Evolutionary conservation across 495 filamentous ascomycete species (phyloP), one percentile per base, ranked within the genome.

Genomic region (Xylaria intraflava): DNA sequence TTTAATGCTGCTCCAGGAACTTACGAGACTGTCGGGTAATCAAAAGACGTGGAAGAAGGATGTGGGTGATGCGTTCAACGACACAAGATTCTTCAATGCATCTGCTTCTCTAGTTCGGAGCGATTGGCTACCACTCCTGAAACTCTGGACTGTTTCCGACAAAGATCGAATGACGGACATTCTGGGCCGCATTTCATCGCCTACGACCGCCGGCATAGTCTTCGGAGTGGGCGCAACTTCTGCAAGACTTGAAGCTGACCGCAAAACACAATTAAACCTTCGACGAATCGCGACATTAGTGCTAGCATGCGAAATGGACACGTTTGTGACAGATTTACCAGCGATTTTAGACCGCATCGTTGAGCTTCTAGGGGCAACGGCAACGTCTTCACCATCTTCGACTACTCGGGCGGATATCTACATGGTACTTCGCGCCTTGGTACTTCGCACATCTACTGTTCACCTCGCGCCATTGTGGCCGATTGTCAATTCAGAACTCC

Each of bases 201-300:
- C 93, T 8, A 89, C 89, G 14, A 87, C 93, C n/a, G 94, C 93
- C 0, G 94, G 93, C 14, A 95, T 97, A 50, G 89, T 99, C 66
- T 99, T 99, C 57, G 93, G 93, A 20, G 93, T 99, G 5, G 93
- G 93, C 46, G 94, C 93, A 6, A 91, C 87, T 30, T 92, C 91
- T 20, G 93, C 93, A n/a, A 79, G 93, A 53, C 74, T 90, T 39
- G 93, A 99, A 72, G 90, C 93, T 8, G 93, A 99, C 68, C 86
- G 90, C 46, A 93, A 86, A 67, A 87, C 90, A 7, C 92, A 96
- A 63, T 80, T 96, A 31, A 95, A 90, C 64, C 82, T 99, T 11
- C 86, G 90, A 8, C 80, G 93, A 47, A 82, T 94, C 47, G 82
- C 89, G 19, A 72, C 87, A 20, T 72, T 96, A 23, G 69, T 96